Base-by-base conservation (phyloP, 2,329 filamentous ascomycete genomes). In the Didymella arachidicola region DNA sequence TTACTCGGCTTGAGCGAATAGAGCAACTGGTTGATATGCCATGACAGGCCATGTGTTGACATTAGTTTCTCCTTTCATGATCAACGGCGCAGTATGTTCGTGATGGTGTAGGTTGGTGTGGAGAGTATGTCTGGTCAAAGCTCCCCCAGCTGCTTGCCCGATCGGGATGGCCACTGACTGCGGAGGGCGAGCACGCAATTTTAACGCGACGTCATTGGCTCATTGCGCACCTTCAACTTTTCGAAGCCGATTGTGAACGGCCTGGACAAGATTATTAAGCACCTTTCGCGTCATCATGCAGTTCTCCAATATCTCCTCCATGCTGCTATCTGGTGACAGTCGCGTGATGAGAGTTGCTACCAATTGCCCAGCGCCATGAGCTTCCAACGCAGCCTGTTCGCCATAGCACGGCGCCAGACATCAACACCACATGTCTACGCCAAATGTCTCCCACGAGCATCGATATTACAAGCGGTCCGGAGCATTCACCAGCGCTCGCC, bases 401-500 rank as follows among this genome's bases (percentile, higher is more conserved):
- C 68, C 16, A 53, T 65, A 27, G 69, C 64, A 53, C 68, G 67
- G 25, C 64, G 66, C 57, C 58, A 63, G 22, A 51, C 61, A 22
- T 50, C 53, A 16, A 53, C 43, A 4, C 26, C 56, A 14, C 55
- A 57, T 19, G 53, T 39, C 54, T 56, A 43, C 43, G 50, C 63
- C 39, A 41, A 47, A 12, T 61, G 43, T 38, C 36, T 61, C 19
- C 19, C 57, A 11, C 66, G 63, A 14, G 36, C 43, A 19, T 51
- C 61, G 14, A 44, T 61, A 25, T 34, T 63, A 3, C 61, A 64
- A 12, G 51, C 64, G 8, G 64, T 63, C 4, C 59, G 72, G 34
- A 63, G 62, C 30, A 62, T 77, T 27, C 73, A 77, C 56, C 70
- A 72, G 11, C 72, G 75, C 30, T 51, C 67, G 16, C 57, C 64